A percentile compares a stretch with the other conserved stretches of the same genome.
These are phyloP conservation scores for Salix brachista DNA, from an alignment of 345 rosid species.

Conservation along the genomic window DNA sequence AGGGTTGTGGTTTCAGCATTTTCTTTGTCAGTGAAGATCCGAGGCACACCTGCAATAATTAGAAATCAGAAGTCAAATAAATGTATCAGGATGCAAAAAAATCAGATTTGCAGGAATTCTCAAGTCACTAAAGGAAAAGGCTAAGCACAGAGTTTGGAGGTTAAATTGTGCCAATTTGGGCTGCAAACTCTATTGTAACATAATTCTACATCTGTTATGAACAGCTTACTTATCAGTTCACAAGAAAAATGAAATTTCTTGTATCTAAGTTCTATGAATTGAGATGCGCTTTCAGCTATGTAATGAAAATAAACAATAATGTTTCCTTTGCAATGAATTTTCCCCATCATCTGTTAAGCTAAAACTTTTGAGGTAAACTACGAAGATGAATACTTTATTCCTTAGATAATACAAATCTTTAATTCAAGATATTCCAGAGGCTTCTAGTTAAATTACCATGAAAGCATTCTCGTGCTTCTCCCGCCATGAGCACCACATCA, in stretches of 20 bases:
- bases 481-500: conserved; percentile 86
- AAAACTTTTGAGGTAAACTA: neutral
- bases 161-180: no score
- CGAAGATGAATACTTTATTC: neutral
- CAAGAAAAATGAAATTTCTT: neutral
- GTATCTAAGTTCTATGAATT: neutral
- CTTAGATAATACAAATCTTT: neutral
- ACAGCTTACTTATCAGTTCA: neutral
- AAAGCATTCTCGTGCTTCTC: conserved; percentile 92
- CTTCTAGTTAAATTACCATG: conserved; percentile 50
- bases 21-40: conserved; percentile 64
- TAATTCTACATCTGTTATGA: neutral
- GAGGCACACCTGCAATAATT: conserved; percentile 60
- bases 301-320: neutral
- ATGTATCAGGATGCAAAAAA: neutral
- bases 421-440: neutral
- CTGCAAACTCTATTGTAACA: no score
- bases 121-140: neutral
- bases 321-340: neutral
- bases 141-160: neutral
- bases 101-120: neutral
- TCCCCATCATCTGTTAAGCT: neutral
- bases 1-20: conserved; percentile 56
- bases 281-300: neutral
- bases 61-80: conserved; percentile 6